Conservation (phyloP, 2,329 filamentous ascomycete genomes). For the Furcasterigmium sp. region DNA sequence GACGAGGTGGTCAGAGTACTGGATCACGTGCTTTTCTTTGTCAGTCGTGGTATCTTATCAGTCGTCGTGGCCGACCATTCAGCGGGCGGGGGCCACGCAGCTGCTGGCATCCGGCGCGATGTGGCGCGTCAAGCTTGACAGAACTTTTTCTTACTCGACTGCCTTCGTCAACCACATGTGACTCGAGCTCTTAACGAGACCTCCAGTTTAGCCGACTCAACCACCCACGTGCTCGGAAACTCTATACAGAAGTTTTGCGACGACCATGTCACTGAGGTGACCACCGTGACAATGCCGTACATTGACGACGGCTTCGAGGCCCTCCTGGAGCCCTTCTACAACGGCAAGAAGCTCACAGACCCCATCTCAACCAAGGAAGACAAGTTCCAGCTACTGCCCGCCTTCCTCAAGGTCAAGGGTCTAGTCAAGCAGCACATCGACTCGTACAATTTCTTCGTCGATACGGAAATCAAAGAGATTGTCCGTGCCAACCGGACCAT, state of each 20-base stretch:
- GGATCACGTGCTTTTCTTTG: too few relatives aligned
- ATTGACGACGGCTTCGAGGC: conserved; percentile 62
- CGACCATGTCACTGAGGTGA: conserved; percentile 7
- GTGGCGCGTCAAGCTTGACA: neutral
- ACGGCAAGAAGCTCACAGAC: conserved; percentile 62
- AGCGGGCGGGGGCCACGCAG: neutral
- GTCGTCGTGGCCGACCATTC: too few relatives aligned
- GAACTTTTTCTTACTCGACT: neutral
- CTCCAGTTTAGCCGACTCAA: too few relatives aligned
- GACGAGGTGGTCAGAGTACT: too few relatives aligned
- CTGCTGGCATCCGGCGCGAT: neutral
- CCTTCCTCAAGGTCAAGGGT: conserved; percentile 97
- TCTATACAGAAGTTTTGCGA: too few relatives aligned
- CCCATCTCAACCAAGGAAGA: conserved; percentile 65
- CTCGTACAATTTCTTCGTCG: conserved; percentile 97
- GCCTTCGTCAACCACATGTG: neutral
- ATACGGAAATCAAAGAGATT: conserved; percentile 95
- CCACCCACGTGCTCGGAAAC: too few relatives aligned
- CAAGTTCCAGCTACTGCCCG: conserved; percentile 94
- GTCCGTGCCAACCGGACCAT: conserved; percentile 86
- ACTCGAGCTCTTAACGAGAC: neutral
- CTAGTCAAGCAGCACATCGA: conserved; percentile 97
- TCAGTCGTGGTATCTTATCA: too few relatives aligned
- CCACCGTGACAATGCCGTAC: conserved; percentile 38
- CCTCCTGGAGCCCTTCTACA: conserved; percentile 62